Evolutionary conservation across 148 eudicot genomes (phyloP), one percentile per base, ranked within the genome.

Genomic region (Fagopyrum tataricum): DNA sequence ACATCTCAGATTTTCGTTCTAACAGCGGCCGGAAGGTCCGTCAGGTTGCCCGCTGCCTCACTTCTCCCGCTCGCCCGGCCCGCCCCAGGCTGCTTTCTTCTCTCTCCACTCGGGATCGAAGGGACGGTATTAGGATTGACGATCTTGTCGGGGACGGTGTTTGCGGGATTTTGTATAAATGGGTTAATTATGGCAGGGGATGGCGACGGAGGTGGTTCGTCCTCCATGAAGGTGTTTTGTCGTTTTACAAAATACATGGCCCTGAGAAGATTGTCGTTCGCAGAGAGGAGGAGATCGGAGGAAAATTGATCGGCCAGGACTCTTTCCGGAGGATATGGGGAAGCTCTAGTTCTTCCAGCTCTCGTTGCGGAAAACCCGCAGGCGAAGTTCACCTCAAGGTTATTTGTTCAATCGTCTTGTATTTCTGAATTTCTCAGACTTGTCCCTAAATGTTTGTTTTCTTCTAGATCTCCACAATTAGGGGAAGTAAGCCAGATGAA

Each of bases 361-460:
- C 77, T 49, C 72, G 77, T 18, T 67, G 59, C 7, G 46, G 80
- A 42, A 81, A 78, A 67, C 89, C 89, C 23, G 74, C 87, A 24
- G 92, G 92, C 8, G 86, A 88, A 82, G 84, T 88, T n/a, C 92
- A 88, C 75, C 84, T 88, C 48, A 88, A 88, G 92, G 91, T 83
- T 73, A 18, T 43, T 15, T 7, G 21, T 23, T 42, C 44, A 10
- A 7, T 53, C 14, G n/a, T 14, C 40, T 18, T 11, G 21, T 17
- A 41, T 62, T 70, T 21, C n/a, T 11, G 14, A 47, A n/a, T 37
- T 9, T 31, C 18, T 37, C 41, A 18, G 43, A 31, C 3, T 5
- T 14, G 3, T 11, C 11, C 14, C 51, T 9, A 0, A 47, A 47
- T 7, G 56, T 51, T 51, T 17, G n/a, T 5, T 61, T 11, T 26